Conservation (phyloP, 257 asterid genomes). For the Anisodus acutangulus region DNA sequence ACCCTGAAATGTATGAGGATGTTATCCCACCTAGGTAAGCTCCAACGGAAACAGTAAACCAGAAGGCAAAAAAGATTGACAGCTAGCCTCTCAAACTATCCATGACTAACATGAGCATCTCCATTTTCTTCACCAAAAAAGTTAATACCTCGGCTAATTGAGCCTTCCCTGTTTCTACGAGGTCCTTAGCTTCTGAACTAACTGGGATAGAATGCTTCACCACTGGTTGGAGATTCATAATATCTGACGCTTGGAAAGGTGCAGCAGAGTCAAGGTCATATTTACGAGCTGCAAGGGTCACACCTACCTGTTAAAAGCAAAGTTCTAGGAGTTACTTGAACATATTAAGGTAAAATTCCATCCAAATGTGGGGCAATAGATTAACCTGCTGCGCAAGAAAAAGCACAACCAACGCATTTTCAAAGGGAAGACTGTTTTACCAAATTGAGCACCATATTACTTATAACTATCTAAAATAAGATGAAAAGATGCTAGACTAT, state of each 20-base stretch:
- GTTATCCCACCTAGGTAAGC: background rate
- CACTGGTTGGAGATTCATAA: constrained; percentile 84
- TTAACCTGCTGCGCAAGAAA: background rate
- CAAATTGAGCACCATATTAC: constrained; percentile 18
- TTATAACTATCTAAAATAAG: background rate
- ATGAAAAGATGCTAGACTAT: background rate
- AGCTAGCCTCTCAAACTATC: constrained; percentile 11
- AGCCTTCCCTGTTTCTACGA: constrained; percentile 90
- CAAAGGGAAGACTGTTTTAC: background rate
- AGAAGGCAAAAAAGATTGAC: background rate
- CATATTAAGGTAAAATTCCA: background rate
- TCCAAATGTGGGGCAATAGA: background rate
- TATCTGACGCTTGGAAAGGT: constrained; percentile 83
- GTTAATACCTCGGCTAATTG: constrained; percentile 86
- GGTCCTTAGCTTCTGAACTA: constrained; percentile 93
- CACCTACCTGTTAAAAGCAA: constrained; percentile 70
- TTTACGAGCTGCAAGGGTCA: constrained; percentile 76
- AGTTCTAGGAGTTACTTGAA: background rate
- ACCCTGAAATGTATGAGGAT: constrained; percentile 51
- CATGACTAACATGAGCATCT: constrained; percentile 9
- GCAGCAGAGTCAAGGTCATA: constrained; percentile 68
- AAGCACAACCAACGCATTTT: background rate
- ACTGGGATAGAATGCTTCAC: constrained; percentile 93
- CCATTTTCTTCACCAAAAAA: constrained; percentile 23
- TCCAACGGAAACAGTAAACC: background rate